Evolutionary conservation across 176 grass and related monocot genomes (phyloP), one percentile per base, ranked within the genome.

Genomic region (Oryza longistaminata): DNA sequence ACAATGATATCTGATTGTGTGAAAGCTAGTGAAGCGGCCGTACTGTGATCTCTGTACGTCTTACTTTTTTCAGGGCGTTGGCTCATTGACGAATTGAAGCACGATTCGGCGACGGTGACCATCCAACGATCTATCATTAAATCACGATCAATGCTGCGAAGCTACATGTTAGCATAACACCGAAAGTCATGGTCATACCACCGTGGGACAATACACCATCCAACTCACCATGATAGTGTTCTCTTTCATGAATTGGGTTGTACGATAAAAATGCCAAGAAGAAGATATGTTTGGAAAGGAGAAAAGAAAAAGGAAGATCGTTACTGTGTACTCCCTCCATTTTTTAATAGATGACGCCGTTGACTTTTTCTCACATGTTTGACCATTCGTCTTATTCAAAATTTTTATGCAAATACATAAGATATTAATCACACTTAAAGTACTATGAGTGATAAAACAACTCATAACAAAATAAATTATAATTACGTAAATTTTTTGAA

Each of bases 21-120:
- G 43, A 10, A 73, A 72, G 68, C 45, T n/a, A 60, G 5, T 24
- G 14, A 22, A 22, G 22, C 11, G 0, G 37, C 34, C 9, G 83
- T 81, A 89, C 77, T 40, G 42, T 7, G 15, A 17, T 21, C 10
- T 72, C 78, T 45, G 72, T 5, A 24, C 25, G 39, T 52, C 74
- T 64, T 10, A 52, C 73, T 61, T 64, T 15, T 68, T 35, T 19
- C 42, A 14, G 60, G 66, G 45, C n/a, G 34, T 26, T 6, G 3
- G 78, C 64, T 81, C 71, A 64, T 71, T 62, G 15, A 64, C 58
- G 35, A 62, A 62, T 58, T 10, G 45, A 55, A 45, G 27, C 64
- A 48, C 73, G 49, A 15, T n/a, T 22, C 33, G 66, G 11, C 16
- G 84, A 79, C 21, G 69, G 80, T 26, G 88, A 83, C 84, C 69